Percentiles rank a stretch among this genome's conserved stretches.
phyloP scores from a whole-genome alignment of 768 basidiomycete species.

The Boletus rubescentipes region DNA sequence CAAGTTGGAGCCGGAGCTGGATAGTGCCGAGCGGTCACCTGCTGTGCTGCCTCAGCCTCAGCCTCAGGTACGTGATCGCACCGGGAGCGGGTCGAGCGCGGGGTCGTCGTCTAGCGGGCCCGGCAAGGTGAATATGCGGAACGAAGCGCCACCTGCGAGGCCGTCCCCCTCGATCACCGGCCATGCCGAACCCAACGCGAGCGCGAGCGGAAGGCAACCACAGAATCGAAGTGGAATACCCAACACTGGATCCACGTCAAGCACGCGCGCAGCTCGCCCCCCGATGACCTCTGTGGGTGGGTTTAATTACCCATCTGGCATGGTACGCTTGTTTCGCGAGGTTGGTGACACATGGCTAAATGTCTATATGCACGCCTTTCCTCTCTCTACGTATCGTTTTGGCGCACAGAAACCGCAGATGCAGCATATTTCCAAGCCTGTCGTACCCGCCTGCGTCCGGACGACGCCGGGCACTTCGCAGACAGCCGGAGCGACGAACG shows the following conservation, averaged over 20 bases:
- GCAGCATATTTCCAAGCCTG: slow-evolving; percentile 8
- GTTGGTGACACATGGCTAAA: neutral
- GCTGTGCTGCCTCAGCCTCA: neutral
- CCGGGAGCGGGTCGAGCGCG: neutral
- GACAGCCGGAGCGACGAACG: neutral
- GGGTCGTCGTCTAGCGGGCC: neutral
- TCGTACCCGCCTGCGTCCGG: slow-evolving; percentile 7
- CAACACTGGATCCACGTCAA: slow-evolving; percentile 3
- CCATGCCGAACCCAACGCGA: neutral
- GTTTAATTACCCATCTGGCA: slow-evolving; percentile 48
- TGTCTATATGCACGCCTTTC: slow-evolving; percentile 3
- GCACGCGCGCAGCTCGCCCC: neutral
- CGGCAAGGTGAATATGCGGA: neutral
- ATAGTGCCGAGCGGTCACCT: neutral
- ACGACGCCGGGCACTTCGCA: slow-evolving; percentile 1
- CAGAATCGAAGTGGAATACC: neutral
- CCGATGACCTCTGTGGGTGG: slow-evolving; percentile 41
- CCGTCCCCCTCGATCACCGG: neutral
- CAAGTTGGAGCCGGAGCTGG: neutral
- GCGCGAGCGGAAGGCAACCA: neutral
- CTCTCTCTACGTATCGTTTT: neutral
- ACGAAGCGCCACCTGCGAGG: neutral
- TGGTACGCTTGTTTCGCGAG: slow-evolving; percentile 34
- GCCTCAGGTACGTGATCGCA: slow-evolving; percentile 8
- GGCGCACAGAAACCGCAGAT: slow-evolving; percentile 11